These are phyloP conservation scores for Apiotrichum veenhuisii DNA, from an alignment of 1,284 basidiomycete genomes.

Conservation along the genomic window DNA sequence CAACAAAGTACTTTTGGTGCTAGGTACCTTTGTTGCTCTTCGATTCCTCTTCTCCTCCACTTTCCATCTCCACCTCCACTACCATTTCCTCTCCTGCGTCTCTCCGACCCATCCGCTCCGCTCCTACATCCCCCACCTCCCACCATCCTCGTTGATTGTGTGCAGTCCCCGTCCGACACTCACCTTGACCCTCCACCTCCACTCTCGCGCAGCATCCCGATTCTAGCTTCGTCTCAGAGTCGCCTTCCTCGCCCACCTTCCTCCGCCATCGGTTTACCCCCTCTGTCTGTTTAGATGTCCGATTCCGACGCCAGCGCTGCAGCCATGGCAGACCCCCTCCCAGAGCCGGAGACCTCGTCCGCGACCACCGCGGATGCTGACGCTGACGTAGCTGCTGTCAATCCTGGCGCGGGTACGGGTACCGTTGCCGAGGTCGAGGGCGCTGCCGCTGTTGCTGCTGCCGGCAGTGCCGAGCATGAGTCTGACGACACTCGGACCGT, in stretches of 20 bases:
- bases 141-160: neutral
- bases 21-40: neutral
- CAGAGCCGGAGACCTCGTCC: neutral
- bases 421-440: neutral
- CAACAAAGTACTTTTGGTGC: too few relatives aligned
- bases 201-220: neutral
- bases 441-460: neutral
- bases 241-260: too few relatives aligned
- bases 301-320: constrained; percentile 3
- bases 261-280: too few relatives aligned
- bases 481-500: constrained; percentile 22
- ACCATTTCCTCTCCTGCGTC: too few relatives aligned
- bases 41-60: neutral
- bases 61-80: neutral
- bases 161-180: neutral
- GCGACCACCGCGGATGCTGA: neutral
- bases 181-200: too few relatives aligned
- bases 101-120: neutral
- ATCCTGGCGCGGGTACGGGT: constrained; percentile 3
- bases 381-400: too few relatives aligned
- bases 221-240: neutral
- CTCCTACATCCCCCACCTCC: neutral
- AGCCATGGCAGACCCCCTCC: neutral
- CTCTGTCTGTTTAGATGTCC: neutral
- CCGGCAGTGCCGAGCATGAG: neutral